A percentile compares a stretch with the other conserved stretches of the same genome.
Conservation (phyloP, 192 early-diverging fungal species). For the Backusella luteola region DNA sequence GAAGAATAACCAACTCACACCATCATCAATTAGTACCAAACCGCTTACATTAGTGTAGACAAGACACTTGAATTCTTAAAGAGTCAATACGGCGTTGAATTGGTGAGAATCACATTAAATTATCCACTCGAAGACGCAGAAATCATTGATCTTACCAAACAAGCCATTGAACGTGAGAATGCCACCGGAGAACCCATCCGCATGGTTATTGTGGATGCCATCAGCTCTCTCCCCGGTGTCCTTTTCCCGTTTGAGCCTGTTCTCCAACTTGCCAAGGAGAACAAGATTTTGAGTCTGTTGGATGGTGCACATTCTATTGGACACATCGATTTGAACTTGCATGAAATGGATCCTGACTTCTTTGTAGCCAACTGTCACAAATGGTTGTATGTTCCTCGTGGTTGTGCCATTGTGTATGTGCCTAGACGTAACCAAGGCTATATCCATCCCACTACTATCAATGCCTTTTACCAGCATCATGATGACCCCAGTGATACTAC, state of each 20-base stretch:
- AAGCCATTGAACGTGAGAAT: constrained; percentile 34
- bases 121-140: constrained; percentile 47
- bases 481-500: background rate
- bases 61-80: constrained; percentile 43
- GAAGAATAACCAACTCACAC: background rate
- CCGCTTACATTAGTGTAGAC: constrained; percentile 48
- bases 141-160: constrained; percentile 34
- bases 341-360: constrained; percentile 58
- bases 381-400: constrained; percentile 58
- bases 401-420: constrained; percentile 55
- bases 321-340: constrained; percentile 56
- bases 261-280: constrained; percentile 35
- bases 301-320: constrained; percentile 66
- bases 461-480: constrained; percentile 27
- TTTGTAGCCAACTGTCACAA: constrained; percentile 65
- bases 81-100: constrained; percentile 37
- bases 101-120: constrained; percentile 39
- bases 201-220: constrained; percentile 49
- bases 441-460: constrained; percentile 45
- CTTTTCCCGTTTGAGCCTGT: constrained; percentile 41
- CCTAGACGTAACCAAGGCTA: constrained; percentile 43
- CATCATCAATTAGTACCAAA: constrained; percentile 36
- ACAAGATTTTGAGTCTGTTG: constrained; percentile 55
- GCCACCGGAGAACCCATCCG: constrained; percentile 40
- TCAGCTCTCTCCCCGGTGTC: constrained; percentile 49